Percentiles rank a stretch among this genome's conserved stretches.
These are phyloP conservation scores for Boehmeria nivea DNA, from an alignment of 306 rosid species.

Conservation along the genomic window DNA sequence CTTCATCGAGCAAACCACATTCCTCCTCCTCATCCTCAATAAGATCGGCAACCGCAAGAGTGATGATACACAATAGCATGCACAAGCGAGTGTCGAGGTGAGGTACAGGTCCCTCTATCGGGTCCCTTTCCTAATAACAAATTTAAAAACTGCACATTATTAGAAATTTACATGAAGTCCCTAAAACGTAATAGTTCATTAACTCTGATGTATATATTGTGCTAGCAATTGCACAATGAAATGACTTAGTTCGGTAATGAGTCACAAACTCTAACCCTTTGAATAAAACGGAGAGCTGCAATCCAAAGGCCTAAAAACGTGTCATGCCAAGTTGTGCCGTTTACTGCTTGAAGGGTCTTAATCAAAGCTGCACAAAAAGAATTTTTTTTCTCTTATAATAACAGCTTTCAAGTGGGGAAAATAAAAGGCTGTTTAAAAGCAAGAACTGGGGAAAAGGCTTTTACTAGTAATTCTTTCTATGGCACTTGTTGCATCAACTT, in stretches of 20 bases:
- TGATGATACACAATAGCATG: constrained; percentile 74
- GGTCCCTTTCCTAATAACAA: constrained; percentile 76
- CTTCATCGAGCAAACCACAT: constrained; percentile 37
- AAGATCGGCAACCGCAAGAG: constrained; percentile 77
- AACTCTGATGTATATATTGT: no score
- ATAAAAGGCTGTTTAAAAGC: constrained; percentile 15
- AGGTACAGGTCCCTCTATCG: constrained; percentile 99
- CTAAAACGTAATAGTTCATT: no score
- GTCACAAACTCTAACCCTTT: constrained; percentile 59
- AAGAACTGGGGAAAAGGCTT: no score
- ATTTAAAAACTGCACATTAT: background rate
- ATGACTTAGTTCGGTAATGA: constrained; percentile 5
- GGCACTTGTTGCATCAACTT: constrained; percentile 82
- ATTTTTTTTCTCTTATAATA: constrained; percentile 15
- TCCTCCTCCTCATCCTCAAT: constrained; percentile 92
- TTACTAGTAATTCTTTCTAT: constrained; percentile 76
- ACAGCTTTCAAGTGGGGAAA: constrained; percentile 2
- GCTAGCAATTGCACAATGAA: no score
- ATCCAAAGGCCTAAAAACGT: constrained; percentile 94
- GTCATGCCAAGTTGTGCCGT: constrained; percentile 91
- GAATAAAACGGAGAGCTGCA: constrained; percentile 88
- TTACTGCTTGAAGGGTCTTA: constrained; percentile 88
- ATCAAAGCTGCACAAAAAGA: constrained; percentile 60
- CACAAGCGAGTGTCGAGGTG: constrained; percentile 86
- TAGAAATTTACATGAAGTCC: background rate